Conservation (phyloP, 2,329 filamentous ascomycete genomes). For the Venturia asperata region DNA sequence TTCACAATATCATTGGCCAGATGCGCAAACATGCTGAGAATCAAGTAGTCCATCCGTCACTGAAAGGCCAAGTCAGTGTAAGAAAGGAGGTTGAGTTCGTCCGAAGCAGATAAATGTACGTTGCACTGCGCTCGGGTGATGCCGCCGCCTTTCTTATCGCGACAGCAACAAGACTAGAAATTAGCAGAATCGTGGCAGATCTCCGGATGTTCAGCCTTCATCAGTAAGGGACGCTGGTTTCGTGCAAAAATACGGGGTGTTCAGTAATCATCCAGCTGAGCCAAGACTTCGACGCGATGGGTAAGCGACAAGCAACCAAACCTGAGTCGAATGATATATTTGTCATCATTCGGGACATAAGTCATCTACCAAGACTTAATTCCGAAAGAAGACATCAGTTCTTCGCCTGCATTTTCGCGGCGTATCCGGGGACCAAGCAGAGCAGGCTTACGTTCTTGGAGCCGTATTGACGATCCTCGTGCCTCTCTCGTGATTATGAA, state of each 20-base stretch:
- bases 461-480: no score
- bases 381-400: neutral
- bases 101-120: neutral
- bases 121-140: no score
- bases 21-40: neutral
- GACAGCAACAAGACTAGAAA: neutral
- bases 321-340: neutral
- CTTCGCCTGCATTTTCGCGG: neutral
- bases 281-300: neutral
- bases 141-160: neutral
- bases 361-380: constrained; percentile 3
- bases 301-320: neutral
- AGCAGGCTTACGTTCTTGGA: no score
- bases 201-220: neutral
- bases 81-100: neutral
- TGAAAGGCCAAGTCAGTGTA: neutral
- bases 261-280: neutral
- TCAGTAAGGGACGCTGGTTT: neutral
- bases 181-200: neutral
- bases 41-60: neutral
- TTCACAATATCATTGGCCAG: neutral
- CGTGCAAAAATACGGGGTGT: neutral
- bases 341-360: neutral
- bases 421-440: neutral
- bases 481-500: no score